These are phyloP conservation scores for Fusarium sp. DNA, from an alignment of 2,329 filamentous ascomycete species.

Conservation along the genomic window DNA sequence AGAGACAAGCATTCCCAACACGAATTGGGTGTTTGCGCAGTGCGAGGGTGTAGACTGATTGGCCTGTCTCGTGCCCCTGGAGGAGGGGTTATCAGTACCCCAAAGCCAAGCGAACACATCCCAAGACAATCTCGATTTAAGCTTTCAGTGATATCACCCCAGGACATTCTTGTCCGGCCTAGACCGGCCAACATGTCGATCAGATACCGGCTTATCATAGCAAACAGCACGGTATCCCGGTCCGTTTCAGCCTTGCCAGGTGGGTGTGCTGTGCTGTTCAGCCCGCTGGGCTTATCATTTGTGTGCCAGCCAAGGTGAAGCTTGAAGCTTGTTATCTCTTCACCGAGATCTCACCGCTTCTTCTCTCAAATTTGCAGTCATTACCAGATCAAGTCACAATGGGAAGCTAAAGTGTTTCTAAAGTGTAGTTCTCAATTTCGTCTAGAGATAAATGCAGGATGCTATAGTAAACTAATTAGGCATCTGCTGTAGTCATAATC, in stretches of 20 bases:
- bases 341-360: slow-evolving; percentile 27
- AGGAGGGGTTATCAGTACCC: slow-evolving; percentile 27
- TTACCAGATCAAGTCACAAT: slow-evolving; percentile 6
- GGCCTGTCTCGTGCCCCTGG: not conserved
- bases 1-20: slow-evolving; percentile 11
- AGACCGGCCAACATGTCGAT: slow-evolving; percentile 16
- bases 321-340: slow-evolving; percentile 19
- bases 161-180: slow-evolving; percentile 31
- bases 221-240: slow-evolving; percentile 3
- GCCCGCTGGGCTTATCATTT: slow-evolving; percentile 11
- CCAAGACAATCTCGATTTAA: slow-evolving; percentile 30
- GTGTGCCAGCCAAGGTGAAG: not conserved
- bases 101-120: not conserved
- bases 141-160: slow-evolving; percentile 22
- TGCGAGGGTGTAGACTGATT: slow-evolving; percentile 29
- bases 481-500: slow-evolving; percentile 30
- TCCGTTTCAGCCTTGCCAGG: slow-evolving; percentile 23
- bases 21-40: slow-evolving; percentile 8
- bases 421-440: slow-evolving; percentile 27
- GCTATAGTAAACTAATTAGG: slow-evolving; percentile 27
- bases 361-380: not conserved
- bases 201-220: slow-evolving; percentile 25
- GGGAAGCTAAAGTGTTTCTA: not conserved
- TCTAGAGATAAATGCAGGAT: slow-evolving; percentile 28
- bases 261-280: not conserved